These are phyloP conservation scores for Fusarium newnesense DNA, from an alignment of 2,329 filamentous ascomycete species.

Conservation along the genomic window DNA sequence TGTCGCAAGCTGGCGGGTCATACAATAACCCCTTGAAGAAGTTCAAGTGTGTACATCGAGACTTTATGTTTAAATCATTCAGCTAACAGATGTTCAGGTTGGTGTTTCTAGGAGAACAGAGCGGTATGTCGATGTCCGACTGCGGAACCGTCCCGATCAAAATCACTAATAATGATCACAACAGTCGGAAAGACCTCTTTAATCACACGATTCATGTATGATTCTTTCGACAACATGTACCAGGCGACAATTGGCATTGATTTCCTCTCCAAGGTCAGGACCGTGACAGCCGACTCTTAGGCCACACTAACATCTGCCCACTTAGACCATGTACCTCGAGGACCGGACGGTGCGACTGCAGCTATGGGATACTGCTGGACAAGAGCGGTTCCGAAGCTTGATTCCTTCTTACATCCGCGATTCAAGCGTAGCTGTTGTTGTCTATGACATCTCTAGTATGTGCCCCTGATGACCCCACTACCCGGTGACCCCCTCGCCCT, in stretches of 20 bases:
- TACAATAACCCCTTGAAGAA: conserved; percentile 99
- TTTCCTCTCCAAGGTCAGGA: conserved; percentile 90
- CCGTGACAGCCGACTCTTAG: conserved; percentile 8
- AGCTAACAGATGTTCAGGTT: conserved; percentile 66
- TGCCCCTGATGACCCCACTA: conserved; percentile 35
- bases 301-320: conserved; percentile 32
- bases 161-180: conserved; percentile 41
- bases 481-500: conserved; percentile 8
- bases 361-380: conserved; percentile 97
- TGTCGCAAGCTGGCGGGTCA: conserved; percentile 85
- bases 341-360: conserved; percentile 97
- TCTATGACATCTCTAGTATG: conserved; percentile 95
- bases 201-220: conserved; percentile 99
- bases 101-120: conserved; percentile 98
- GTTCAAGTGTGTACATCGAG: conserved; percentile 79
- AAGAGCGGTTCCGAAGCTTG: conserved; percentile 95
- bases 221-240: conserved; percentile 99
- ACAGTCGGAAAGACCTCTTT: conserved; percentile 97
- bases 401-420: conserved; percentile 99
- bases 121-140: conserved; percentile 72
- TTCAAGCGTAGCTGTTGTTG: conserved; percentile 96
- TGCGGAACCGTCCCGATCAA: conserved; percentile 25
- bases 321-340: conserved; percentile 96
- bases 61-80: not conserved
- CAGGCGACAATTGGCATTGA: conserved; percentile 99